Percentiles rank a stretch among this genome's conserved stretches.
These are phyloP conservation scores for Monilinia aucupariae DNA, from an alignment of 2,329 filamentous ascomycete species.

Conservation along the genomic window DNA sequence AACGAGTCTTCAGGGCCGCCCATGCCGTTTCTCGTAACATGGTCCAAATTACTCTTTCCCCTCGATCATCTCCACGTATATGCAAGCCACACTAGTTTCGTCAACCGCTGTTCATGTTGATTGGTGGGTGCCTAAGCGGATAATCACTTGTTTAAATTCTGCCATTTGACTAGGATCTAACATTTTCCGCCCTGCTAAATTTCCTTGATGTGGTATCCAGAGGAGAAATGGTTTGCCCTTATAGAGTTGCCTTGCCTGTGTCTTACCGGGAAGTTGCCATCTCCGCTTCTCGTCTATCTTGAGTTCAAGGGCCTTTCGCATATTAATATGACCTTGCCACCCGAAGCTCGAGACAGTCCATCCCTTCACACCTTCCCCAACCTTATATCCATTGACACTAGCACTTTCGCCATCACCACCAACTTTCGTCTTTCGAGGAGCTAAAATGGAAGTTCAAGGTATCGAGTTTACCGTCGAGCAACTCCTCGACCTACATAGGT, in stretches of 20 bases:
- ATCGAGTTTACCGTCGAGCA: slow-evolving; percentile 16
- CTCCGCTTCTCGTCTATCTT: slow-evolving; percentile 6
- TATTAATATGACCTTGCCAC: slow-evolving; percentile 14
- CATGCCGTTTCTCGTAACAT: slow-evolving; percentile 14
- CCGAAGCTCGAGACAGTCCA: background rate
- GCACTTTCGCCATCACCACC: background rate
- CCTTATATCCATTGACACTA: slow-evolving; percentile 2
- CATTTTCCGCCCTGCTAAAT: slow-evolving; percentile 5
- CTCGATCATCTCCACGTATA: slow-evolving; percentile 13
- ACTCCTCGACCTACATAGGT: slow-evolving; percentile 14
- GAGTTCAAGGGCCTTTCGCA: slow-evolving; percentile 1
- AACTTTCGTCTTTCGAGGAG: background rate
- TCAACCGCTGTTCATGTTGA: slow-evolving; percentile 10
- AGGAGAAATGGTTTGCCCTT: slow-evolving; percentile 15
- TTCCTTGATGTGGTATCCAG: slow-evolving; percentile 5
- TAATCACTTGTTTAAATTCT: slow-evolving; percentile 13
- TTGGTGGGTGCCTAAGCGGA: slow-evolving; percentile 11
- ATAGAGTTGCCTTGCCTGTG: slow-evolving; percentile 12
- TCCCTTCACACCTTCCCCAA: background rate
- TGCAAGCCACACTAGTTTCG: slow-evolving; percentile 16
- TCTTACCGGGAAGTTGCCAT: slow-evolving; percentile 14
- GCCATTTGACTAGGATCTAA: slow-evolving; percentile 11
- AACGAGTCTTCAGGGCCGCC: slow-evolving; percentile 9
- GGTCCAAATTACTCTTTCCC: background rate
- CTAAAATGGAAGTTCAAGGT: slow-evolving; percentile 15